A percentile compares a stretch with the other conserved stretches of the same genome.
These are phyloP conservation scores for Miamiensis avidus DNA, from an alignment of 169 alveolate genomes.

Conservation along the genomic window DNA sequence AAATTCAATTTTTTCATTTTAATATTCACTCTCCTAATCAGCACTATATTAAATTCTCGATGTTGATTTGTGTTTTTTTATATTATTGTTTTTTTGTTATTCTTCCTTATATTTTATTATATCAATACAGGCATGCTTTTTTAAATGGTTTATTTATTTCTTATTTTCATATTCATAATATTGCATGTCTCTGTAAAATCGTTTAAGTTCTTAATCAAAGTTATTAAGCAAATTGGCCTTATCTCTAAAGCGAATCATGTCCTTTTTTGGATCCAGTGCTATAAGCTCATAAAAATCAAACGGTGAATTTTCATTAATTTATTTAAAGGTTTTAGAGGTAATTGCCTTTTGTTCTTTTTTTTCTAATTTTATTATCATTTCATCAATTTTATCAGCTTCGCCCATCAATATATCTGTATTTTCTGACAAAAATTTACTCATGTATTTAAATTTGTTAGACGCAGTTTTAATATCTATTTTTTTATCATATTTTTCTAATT, in stretches of 20 bases:
- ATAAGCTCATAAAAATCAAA: background rate
- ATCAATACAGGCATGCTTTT: background rate
- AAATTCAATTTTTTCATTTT: no score
- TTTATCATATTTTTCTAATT: no score
- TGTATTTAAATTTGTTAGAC: background rate
- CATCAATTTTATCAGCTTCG: background rate
- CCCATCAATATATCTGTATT: background rate
- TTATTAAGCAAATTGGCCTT: background rate
- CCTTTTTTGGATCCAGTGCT: background rate
- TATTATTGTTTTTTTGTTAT: background rate
- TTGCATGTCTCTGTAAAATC: background rate
- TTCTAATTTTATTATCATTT: background rate
- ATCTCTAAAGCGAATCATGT: background rate
- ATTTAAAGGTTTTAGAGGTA: background rate
- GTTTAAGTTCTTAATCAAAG: background rate
- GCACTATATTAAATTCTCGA: no score
- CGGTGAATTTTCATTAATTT: background rate
- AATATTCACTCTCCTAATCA: no score
- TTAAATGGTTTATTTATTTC: background rate
- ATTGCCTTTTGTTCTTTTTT: background rate
- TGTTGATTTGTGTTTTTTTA: background rate
- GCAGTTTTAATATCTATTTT: background rate
- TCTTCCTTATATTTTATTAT: no score
- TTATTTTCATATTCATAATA: background rate
- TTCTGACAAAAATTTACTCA: background rate